Base-by-base conservation (phyloP, 2,329 filamentous ascomycete species). In the Claviceps sp. region DNA sequence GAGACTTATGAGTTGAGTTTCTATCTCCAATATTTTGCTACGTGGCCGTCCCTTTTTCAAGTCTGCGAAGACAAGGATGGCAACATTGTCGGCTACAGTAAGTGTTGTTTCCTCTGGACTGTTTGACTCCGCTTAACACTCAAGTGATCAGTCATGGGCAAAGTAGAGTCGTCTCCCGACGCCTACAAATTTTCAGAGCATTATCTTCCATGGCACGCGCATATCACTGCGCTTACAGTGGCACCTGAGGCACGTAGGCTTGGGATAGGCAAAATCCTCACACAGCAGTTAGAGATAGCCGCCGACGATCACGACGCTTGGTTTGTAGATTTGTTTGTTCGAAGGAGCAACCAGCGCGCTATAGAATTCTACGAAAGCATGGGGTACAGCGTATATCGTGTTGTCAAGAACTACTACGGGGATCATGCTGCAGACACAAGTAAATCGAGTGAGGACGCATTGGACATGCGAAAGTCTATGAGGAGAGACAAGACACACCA, bases 141-240 rank as follows among this genome's bases (percentile, higher is more conserved):
- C 51, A 55, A 48, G 45, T 55, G 50, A 55, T 87, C 58, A 95
- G 90, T 98, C 65, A 95, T 98, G 80, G 93, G 91, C 64, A 98
- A 98, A 72, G 79, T 95, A 55, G 91, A 97, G 73, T 84, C 89
- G 57, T 94, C 89, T 51, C 85, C 87, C 16, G 75, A 87, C 45
- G 81, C 82, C 50, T 79, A 86, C 65, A 77, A 81, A 54, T 82
- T 82, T 62, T 93, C 88, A 48, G 77, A 84, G 62, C 89, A 96
- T 71, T 95, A 94, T 71, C 84, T 95, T n/a, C 91, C 91, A n/a
- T 97, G 89, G 88, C 93, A 98, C 71, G 91, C 89, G 20, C 93
- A 98, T 70, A 95, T 98, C 64, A 98, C 93, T 4, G 93, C 91
- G 38, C 76, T 98, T 49, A 97, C 93, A 0, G 88, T 98, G 20